A percentile compares a stretch with the other conserved stretches of the same genome.
Conservation (phyloP, 2,329 filamentous ascomycete species). For the Penicillium sumatraense region DNA sequence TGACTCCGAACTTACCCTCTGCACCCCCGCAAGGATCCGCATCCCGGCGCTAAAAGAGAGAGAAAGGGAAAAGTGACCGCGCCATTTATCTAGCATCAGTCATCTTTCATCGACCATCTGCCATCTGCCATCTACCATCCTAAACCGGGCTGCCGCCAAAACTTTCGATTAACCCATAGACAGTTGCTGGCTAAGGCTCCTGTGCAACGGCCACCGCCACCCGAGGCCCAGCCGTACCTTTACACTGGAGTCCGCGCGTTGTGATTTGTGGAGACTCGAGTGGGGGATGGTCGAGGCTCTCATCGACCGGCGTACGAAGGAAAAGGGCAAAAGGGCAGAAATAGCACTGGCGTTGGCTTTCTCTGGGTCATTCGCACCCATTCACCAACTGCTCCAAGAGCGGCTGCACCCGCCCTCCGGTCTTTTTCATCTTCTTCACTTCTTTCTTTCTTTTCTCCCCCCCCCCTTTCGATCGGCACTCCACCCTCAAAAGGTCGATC, state of each 20-base stretch:
- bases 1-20: too few species aligned
- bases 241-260: neutral
- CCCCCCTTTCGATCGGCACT: slow-evolving; percentile 19
- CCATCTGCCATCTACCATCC: neutral
- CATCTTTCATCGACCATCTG: neutral
- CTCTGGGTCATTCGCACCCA: neutral
- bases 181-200: neutral
- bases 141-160: slow-evolving; percentile 6
- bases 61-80: too few species aligned
- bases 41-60: neutral
- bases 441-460: neutral
- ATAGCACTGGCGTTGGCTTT: neutral
- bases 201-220: neutral
- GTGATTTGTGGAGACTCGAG: slow-evolving; percentile 23
- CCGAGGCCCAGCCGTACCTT: slow-evolving; percentile 1
- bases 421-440: slow-evolving; percentile 12
- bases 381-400: slow-evolving; percentile 8
- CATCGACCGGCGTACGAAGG: slow-evolving; percentile 22
- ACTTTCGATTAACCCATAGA: neutral
- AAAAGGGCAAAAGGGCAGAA: neutral
- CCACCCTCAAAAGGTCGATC: slow-evolving; percentile 16
- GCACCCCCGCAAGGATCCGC: neutral
- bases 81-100: neutral
- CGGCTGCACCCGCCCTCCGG: slow-evolving; percentile 25
- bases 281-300: slow-evolving; percentile 27